These are phyloP conservation scores for Ophiostoma novo-ulmi DNA, from an alignment of 2,329 filamentous ascomycete genomes.

Conservation along the genomic window DNA sequence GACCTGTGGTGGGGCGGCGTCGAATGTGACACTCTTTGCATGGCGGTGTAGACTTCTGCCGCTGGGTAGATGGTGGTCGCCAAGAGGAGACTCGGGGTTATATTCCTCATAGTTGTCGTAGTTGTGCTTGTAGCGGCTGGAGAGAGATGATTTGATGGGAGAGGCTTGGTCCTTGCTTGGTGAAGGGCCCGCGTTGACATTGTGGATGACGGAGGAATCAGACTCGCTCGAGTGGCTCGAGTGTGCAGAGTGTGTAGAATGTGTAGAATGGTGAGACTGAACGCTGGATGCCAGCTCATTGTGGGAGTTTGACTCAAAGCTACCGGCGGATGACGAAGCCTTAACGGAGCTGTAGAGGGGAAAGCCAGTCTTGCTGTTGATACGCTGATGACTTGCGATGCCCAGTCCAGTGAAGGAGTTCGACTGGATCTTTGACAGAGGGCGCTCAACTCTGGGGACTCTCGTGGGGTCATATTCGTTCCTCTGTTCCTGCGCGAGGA, in stretches of 20 bases:
- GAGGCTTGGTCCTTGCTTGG: constrained; percentile 69
- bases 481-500: constrained; percentile 88
- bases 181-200: constrained; percentile 20
- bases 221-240: constrained; percentile 6
- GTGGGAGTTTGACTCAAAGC: constrained; percentile 12
- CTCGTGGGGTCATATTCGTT: constrained; percentile 84
- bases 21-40: constrained; percentile 95
- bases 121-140: constrained; percentile 59
- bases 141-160: constrained; percentile 85
- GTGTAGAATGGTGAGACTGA: constrained; percentile 16
- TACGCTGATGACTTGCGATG: constrained; percentile 47
- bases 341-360: constrained; percentile 54
- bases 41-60: constrained; percentile 71
- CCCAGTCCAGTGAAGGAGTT: constrained; percentile 61
- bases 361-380: constrained; percentile 57
- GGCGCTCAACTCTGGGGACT: constrained; percentile 73
- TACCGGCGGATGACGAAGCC: constrained; percentile 33
- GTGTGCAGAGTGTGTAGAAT: constrained; percentile 6
- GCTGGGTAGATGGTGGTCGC: constrained; percentile 56
- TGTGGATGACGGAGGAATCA: constrained; percentile 12
- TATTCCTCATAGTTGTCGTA: constrained; percentile 67
- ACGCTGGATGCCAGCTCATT: constrained; percentile 19
- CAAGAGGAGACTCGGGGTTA: constrained; percentile 59
- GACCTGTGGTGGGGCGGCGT: constrained; percentile 84
- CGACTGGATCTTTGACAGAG: constrained; percentile 69